These are phyloP conservation scores for Rachicladosporium sp. DNA, from an alignment of 2,329 filamentous ascomycete species.

Conservation along the genomic window DNA sequence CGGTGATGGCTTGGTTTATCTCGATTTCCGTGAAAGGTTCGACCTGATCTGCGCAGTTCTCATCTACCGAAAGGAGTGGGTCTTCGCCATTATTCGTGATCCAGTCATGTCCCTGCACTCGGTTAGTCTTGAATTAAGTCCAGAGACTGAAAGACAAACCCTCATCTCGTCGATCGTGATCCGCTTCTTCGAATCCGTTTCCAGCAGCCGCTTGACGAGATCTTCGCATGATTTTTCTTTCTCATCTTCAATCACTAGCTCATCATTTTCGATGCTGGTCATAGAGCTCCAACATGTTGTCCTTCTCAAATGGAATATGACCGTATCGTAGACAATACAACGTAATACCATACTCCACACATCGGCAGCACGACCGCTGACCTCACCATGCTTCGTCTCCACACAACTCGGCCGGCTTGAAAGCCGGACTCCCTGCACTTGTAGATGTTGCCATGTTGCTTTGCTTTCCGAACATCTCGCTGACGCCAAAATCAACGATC, in stretches of 20 bases:
- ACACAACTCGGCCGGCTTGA: constrained; percentile 86
- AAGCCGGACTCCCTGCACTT: constrained; percentile 87
- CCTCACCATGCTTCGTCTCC: constrained; percentile 71
- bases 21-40: constrained; percentile 82
- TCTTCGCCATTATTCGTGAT: constrained; percentile 73
- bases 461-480: constrained; percentile 91
- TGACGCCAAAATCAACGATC: constrained; percentile 97
- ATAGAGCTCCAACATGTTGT: constrained; percentile 73
- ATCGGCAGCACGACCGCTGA: constrained; percentile 81
- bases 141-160: too few relatives aligned
- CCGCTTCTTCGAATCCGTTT: constrained; percentile 73
- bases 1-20: constrained; percentile 79
- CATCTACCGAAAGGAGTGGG: constrained; percentile 63
- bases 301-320: constrained; percentile 69
- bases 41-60: constrained; percentile 72
- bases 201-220: constrained; percentile 59
- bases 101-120: constrained; percentile 71
- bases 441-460: constrained; percentile 83
- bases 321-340: constrained; percentile 89
- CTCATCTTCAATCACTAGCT: constrained; percentile 48
- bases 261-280: constrained; percentile 70
- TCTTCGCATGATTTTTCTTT: constrained; percentile 60
- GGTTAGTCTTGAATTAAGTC: constrained; percentile 13
- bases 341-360: constrained; percentile 97
- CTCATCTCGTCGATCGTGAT: constrained; percentile 74